These are phyloP conservation scores for Melampsora larici-populina DNA, from an alignment of 1,284 basidiomycete species.

Conservation along the genomic window DNA sequence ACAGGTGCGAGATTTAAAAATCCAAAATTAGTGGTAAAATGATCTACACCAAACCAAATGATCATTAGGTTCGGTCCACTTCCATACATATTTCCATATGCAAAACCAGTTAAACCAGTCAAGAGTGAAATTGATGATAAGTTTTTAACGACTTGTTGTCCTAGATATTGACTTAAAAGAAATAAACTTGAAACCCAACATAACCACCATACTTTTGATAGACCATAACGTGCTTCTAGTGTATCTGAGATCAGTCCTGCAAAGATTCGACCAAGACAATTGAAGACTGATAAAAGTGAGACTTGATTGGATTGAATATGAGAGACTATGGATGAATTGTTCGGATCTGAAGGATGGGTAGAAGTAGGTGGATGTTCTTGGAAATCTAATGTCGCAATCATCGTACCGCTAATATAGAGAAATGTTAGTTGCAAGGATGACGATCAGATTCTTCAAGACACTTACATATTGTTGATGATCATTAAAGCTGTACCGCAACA, in stretches of 20 bases:
- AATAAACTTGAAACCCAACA: slow-evolving; percentile 23
- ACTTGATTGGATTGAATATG: slow-evolving; percentile 22
- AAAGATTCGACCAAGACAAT: slow-evolving; percentile 35
- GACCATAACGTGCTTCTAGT: background rate
- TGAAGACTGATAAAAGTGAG: slow-evolving; percentile 30
- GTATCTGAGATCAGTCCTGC: slow-evolving; percentile 23
- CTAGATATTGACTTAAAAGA: slow-evolving; percentile 13
- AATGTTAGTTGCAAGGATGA: background rate
- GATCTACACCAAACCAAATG: slow-evolving; percentile 22
- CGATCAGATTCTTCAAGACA: background rate
- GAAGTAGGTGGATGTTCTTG: background rate
- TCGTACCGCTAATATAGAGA: slow-evolving; percentile 26
- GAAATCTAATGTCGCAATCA: slow-evolving; percentile 17
- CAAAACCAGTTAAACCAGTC: slow-evolving; percentile 21
- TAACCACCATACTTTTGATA: slow-evolving; percentile 36
- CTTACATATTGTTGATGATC: slow-evolving; percentile 39
- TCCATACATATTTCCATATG: slow-evolving; percentile 38
- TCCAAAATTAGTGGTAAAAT: slow-evolving; percentile 36
- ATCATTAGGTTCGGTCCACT: slow-evolving; percentile 22
- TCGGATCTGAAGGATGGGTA: background rate
- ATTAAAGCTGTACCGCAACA: slow-evolving; percentile 30
- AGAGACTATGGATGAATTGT: background rate
- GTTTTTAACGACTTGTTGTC: background rate
- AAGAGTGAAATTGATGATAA: background rate
- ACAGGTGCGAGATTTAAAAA: slow-evolving; percentile 26